phyloP scores from a whole-genome alignment of 768 basidiomycete species.

The Lentinula sp. region DNA sequence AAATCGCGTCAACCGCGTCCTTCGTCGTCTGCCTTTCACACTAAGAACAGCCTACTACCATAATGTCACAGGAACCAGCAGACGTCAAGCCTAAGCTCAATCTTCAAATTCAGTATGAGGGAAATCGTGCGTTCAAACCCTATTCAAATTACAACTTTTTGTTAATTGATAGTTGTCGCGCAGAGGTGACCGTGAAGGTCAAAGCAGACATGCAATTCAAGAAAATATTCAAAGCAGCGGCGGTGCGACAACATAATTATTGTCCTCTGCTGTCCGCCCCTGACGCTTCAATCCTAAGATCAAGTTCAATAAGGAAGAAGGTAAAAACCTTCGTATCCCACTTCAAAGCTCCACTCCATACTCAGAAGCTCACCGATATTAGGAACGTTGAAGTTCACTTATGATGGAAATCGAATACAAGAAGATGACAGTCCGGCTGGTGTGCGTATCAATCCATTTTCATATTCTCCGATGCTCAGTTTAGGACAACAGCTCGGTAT shows the following conservation, averaged over 20 bases:
- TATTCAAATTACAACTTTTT: not conserved
- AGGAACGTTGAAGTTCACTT: slow-evolving; percentile 63
- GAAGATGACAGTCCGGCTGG: slow-evolving; percentile 46
- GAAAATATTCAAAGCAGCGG: slow-evolving; percentile 64
- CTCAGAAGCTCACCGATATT: not conserved
- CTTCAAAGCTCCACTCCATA: not conserved
- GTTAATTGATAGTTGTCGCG: not conserved
- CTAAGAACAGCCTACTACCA: not conserved
- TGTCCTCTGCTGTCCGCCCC: not conserved
- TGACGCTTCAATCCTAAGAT: slow-evolving; percentile 28
- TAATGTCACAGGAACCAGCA: not conserved
- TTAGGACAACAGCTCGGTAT: slow-evolving; percentile 36
- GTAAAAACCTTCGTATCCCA: slow-evolving; percentile 22
- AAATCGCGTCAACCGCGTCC: not conserved
- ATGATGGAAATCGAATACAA: slow-evolving; percentile 45
- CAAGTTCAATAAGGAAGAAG: slow-evolving; percentile 52
- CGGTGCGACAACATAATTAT: slow-evolving; percentile 34
- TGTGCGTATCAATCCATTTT: slow-evolving; percentile 26
- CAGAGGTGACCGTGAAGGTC: slow-evolving; percentile 66
- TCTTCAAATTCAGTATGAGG: slow-evolving; percentile 51
- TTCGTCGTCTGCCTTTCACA: not conserved
- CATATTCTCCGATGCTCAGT: not conserved
- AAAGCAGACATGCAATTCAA: slow-evolving; percentile 56
- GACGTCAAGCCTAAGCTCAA: slow-evolving; percentile 72
- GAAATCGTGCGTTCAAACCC: slow-evolving; percentile 35